Base-by-base conservation (phyloP, 805 yeast genomes). In the Candida wancherniae region DNA sequence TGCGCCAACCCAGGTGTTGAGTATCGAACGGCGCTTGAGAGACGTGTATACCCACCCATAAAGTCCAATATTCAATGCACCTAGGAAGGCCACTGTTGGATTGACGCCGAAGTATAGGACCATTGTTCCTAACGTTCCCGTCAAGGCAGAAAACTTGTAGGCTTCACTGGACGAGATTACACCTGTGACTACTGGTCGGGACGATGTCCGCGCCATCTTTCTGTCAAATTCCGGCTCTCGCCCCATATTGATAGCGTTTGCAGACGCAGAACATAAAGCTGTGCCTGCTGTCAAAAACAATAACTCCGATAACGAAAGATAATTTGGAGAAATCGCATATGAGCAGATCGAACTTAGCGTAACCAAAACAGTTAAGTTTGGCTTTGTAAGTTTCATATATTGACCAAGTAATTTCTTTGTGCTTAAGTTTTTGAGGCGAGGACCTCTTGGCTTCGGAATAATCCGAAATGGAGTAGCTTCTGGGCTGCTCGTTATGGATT, bases 1-100 rank as follows among this genome's bases (percentile, higher is more conserved):
- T 0, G 98, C 98, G 12, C 98, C 98, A 3, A 92, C 92, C 98
- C 98, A 92, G 1, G 98, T 92, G 57, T 92, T 92, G 23, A 84
- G 55, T 30, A 92, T 90, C 15, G 84, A 79, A 37, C 69, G 75
- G 34, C 98, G 71, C 53, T 92, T 92, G 54, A 92, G 61, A 0
- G 96, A 81, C 0, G 98, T 92, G 61, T 92, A 92, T 1, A 81
- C 58, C 83, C 97, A 88, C 1, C 94, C 78, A 51, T 92, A 92
- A 8, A 92, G 68, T 1, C 73, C 75, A 29, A 92, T 85, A 55
- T 92, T 92, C 5, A 76, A 50, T 1, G 75, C 71, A 3, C 97
- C 97, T n/a, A 92, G 66, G 1, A 67, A 50, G 0, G 96, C 84
- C 1, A 92, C 97, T 0, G 80, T 73, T 3, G 90, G 77, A 50